Percentiles rank a stretch among this genome's conserved stretches.
Evolutionary conservation across 1,284 basidiomycete genomes (phyloP).

Genomic region (Chiua sp.): DNA sequence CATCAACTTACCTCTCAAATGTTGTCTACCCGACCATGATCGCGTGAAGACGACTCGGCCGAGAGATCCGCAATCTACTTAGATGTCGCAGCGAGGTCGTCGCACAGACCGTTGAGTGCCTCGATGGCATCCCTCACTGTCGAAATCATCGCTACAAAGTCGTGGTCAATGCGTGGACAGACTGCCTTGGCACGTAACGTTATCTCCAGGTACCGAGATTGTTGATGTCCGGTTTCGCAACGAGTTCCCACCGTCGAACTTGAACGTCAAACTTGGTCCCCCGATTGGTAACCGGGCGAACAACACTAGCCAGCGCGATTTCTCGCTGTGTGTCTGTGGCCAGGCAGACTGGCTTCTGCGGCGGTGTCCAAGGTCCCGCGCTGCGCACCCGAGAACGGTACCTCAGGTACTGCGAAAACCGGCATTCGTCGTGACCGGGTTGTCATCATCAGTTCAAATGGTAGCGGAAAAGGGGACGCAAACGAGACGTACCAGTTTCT

Average conservation of each 20-base stretch:
- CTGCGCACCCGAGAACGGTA: constrained; percentile 79
- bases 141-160: too few relatives aligned
- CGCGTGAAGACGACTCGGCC: too few relatives aligned
- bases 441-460: constrained; percentile 6
- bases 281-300: constrained; percentile 56
- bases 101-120: too few relatives aligned
- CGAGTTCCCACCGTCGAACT: constrained; percentile 56
- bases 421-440: constrained; percentile 59
- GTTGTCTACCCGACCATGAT: too few relatives aligned
- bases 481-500: constrained; percentile 68
- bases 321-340: constrained; percentile 76
- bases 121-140: too few relatives aligned
- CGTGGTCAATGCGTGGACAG: too few relatives aligned
- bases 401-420: constrained; percentile 87
- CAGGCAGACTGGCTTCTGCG: constrained; percentile 64
- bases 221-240: constrained; percentile 61
- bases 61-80: too few relatives aligned
- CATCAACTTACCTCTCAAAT: too few relatives aligned
- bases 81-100: too few relatives aligned
- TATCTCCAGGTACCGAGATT: constrained; percentile 73
- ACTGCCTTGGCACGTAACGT: constrained; percentile 41
- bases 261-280: constrained; percentile 63
- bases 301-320: constrained; percentile 57
- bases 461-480: not conserved
- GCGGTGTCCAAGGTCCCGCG: constrained; percentile 71